Conservation (phyloP, 257 asterid genomes). For the Phtheirospermum japonicum region DNA sequence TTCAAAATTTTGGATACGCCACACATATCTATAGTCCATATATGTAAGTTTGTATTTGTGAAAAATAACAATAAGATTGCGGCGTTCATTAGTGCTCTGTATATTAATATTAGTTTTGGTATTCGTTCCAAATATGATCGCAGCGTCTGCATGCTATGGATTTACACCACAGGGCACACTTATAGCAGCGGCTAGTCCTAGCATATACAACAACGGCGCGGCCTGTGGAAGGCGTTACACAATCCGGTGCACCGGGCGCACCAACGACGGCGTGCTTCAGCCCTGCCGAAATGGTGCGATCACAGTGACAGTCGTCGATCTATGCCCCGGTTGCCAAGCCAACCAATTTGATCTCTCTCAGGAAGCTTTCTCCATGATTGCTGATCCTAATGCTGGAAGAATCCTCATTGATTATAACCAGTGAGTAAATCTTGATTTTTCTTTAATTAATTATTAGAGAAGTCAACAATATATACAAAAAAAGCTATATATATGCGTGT, state of each 20-base stretch:
- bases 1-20: no score
- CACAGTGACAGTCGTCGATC: slow-evolving; percentile 46
- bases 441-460: no score
- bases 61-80: no score
- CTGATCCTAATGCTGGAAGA: slow-evolving; percentile 41
- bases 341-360: slow-evolving; percentile 45
- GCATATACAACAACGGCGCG: slow-evolving; percentile 31
- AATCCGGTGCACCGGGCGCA: slow-evolving; percentile 40
- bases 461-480: no score
- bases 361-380: slow-evolving; percentile 49
- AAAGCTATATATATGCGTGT: no score
- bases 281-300: slow-evolving; percentile 44
- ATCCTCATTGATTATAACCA: slow-evolving; percentile 33
- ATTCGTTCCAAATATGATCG: neutral
- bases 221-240: slow-evolving; percentile 41
- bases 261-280: slow-evolving; percentile 33
- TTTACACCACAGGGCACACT: slow-evolving; percentile 29
- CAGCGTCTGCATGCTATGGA: slow-evolving; percentile 59
- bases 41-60: no score
- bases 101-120: no score
- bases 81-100: no score
- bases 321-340: slow-evolving; percentile 40
- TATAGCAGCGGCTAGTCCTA: slow-evolving; percentile 42
- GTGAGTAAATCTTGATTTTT: slow-evolving; percentile 10
- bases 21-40: no score